Conservation (phyloP, 2,329 filamentous ascomycete species). For the Fonsecaea pugnacius region DNA sequence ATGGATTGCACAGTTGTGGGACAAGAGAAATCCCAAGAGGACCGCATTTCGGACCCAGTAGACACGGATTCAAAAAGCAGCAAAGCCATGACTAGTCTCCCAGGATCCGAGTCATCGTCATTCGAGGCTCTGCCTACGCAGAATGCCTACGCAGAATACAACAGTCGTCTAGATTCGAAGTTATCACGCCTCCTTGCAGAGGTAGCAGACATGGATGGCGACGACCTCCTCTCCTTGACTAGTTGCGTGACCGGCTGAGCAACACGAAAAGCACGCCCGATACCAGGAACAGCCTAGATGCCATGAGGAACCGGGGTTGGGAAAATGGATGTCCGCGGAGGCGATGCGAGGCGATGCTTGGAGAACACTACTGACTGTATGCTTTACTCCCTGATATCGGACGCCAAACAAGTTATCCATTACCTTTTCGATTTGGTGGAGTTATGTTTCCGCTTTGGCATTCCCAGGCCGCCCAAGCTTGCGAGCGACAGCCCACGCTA, state of each 20-base stretch:
- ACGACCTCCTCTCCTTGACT: background rate
- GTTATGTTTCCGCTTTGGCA: constrained; percentile 1
- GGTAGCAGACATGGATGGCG: background rate
- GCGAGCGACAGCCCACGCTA: background rate
- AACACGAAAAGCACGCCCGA: background rate
- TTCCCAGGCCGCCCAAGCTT: background rate
- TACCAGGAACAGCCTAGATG: background rate
- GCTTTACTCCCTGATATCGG: background rate
- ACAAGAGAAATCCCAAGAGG: background rate
- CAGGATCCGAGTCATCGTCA: background rate
- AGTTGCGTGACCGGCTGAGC: background rate
- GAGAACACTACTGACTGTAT: background rate
- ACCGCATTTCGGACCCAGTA: background rate
- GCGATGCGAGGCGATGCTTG: background rate
- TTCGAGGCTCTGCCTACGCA: background rate
- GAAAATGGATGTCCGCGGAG: background rate
- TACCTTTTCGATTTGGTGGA: background rate
- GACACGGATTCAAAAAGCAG: background rate
- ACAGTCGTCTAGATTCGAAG: background rate
- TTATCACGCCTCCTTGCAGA: background rate
- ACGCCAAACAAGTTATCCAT: background rate
- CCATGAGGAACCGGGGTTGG: background rate
- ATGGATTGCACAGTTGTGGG: background rate
- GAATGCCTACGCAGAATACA: background rate
- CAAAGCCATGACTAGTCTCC: background rate